These are phyloP conservation scores for Phaeotremella skinneri DNA, from an alignment of 768 basidiomycete genomes.

Conservation along the genomic window DNA sequence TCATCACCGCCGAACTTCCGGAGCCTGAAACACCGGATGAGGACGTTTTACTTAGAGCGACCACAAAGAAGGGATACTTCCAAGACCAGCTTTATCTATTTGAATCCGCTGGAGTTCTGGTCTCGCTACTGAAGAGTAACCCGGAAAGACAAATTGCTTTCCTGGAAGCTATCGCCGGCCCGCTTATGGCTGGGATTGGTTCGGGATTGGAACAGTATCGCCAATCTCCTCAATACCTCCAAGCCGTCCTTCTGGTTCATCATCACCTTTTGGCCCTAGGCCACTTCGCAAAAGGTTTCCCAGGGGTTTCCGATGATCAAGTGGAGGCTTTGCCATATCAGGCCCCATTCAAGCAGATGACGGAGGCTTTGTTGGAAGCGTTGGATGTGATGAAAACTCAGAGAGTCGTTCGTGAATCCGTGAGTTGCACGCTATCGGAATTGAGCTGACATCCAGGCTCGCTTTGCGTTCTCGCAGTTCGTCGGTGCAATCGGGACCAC, in stretches of 20 bases:
- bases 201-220: conserved; percentile 60
- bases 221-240: conserved; percentile 64
- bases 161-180: conserved; percentile 70
- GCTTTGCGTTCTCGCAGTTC: conserved; percentile 89
- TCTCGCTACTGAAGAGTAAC: conserved; percentile 68
- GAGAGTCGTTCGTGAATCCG: conserved; percentile 86
- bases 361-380: conserved; percentile 80
- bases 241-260: conserved; percentile 82
- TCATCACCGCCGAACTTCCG: conserved; percentile 72
- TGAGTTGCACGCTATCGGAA: conserved; percentile 54
- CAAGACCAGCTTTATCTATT: conserved; percentile 92
- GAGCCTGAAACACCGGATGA: conserved; percentile 70
- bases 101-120: conserved; percentile 81
- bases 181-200: conserved; percentile 65
- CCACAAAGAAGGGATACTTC: conserved; percentile 69
- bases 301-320: conserved; percentile 74
- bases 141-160: conserved; percentile 64
- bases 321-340: conserved; percentile 57
- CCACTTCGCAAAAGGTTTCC: conserved; percentile 93
- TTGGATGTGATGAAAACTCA: conserved; percentile 83
- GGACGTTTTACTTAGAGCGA: conserved; percentile 69
- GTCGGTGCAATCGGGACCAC: conserved; percentile 82
- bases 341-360: conserved; percentile 76
- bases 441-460: conserved; percentile 60
- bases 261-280: conserved; percentile 93